Conservation (phyloP, 441 rosid species). For the Dalechampia spathulata region DNA sequence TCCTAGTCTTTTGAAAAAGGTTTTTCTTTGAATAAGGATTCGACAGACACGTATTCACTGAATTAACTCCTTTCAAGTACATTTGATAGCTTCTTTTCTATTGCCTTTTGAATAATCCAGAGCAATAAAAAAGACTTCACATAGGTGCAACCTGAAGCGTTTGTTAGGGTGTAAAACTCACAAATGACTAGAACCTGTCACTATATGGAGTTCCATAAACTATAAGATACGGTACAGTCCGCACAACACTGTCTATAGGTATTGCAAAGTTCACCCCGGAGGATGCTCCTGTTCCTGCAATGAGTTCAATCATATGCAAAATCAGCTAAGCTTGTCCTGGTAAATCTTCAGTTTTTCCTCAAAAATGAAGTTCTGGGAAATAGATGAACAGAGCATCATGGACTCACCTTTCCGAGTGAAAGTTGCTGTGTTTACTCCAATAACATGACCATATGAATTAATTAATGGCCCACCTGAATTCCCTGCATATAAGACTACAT, state of each 20-base stretch:
- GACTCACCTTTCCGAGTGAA: constrained; percentile 69
- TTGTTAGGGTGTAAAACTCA: background rate
- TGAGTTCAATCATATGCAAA: background rate
- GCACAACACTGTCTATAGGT: constrained; percentile 66
- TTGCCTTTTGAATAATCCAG: no score
- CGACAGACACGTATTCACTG: no score
- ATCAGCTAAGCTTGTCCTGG: background rate
- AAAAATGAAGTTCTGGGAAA: background rate
- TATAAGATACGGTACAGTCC: constrained; percentile 63
- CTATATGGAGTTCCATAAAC: constrained; percentile 80
- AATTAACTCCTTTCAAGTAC: no score
- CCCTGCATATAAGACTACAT: constrained; percentile 26
- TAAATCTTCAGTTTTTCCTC: background rate
- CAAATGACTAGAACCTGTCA: constrained; percentile 50
- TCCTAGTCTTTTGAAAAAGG: background rate
- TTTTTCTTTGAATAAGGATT: no score
- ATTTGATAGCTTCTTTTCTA: no score
- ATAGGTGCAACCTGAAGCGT: background rate
- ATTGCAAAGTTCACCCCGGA: constrained; percentile 84
- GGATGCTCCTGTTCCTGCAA: constrained; percentile 68
- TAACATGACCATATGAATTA: constrained; percentile 74
- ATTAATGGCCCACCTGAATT: constrained; percentile 83
- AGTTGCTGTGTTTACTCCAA: constrained; percentile 84
- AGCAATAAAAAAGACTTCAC: no score
- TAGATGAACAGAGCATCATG: background rate